Conservation (phyloP, 345 rosid genomes). For the Melaleuca quinquenervia region DNA sequence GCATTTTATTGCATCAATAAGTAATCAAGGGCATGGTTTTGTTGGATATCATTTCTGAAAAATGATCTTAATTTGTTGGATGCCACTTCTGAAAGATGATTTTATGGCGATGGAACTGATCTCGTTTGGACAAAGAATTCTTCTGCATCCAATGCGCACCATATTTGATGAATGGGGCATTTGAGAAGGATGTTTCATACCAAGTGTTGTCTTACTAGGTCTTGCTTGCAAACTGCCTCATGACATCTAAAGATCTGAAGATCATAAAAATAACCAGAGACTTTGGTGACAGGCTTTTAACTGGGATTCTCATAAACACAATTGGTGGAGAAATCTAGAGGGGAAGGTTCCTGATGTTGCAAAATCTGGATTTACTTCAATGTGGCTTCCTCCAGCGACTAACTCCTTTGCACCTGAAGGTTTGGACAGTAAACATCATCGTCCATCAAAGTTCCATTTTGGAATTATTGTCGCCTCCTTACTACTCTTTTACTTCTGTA, state of each 20-base stretch:
- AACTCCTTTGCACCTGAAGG: slow-evolving; percentile 83
- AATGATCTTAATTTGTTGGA: neutral
- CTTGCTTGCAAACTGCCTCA: neutral
- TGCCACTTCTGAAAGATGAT: neutral
- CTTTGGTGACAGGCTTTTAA: slow-evolving; percentile 55
- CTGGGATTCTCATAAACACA: slow-evolving; percentile 88
- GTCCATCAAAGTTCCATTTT: neutral
- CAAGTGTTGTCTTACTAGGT: neutral
- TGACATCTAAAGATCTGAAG: neutral
- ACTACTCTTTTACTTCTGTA: neutral
- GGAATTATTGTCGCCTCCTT: neutral
- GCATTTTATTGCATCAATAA: neutral
- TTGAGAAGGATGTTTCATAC: neutral
- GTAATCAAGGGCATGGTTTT: neutral
- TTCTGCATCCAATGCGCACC: neutral
- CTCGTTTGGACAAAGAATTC: neutral
- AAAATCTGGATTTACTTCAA: slow-evolving; percentile 79
- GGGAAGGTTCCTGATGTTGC: slow-evolving; percentile 59
- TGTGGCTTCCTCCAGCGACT: slow-evolving; percentile 82
- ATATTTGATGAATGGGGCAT: neutral
- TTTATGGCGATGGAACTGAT: neutral
- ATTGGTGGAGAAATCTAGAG: slow-evolving; percentile 88
- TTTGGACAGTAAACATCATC: slow-evolving; percentile 5
- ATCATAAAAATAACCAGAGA: neutral
- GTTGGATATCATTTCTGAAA: neutral